Conservation (phyloP, 352 stramenopile genomes). For the Globisporangium acanthophoron region DNA sequence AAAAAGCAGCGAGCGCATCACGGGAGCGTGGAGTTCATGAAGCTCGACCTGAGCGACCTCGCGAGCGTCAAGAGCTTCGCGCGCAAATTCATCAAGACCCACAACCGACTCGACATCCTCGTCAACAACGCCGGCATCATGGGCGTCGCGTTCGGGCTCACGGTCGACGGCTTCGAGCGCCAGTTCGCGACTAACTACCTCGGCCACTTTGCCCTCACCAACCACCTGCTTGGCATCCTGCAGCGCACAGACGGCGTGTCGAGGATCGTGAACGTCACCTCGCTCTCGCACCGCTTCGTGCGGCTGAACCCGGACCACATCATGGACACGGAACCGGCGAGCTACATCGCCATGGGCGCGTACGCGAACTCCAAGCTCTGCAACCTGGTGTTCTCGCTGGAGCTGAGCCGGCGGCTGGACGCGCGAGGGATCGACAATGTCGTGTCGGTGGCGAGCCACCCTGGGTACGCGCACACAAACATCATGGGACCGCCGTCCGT, state of each 20-base stretch:
- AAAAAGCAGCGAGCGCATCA: neutral
- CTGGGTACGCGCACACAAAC: slow-evolving; percentile 22
- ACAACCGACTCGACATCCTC: slow-evolving; percentile 26
- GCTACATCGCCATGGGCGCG: slow-evolving; percentile 25
- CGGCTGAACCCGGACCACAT: slow-evolving; percentile 1
- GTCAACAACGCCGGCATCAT: slow-evolving; percentile 40
- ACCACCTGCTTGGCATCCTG: slow-evolving; percentile 12
- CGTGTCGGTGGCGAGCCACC: slow-evolving; percentile 24
- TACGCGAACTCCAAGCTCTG: slow-evolving; percentile 89
- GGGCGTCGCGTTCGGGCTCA: slow-evolving; percentile 11
- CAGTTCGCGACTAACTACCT: slow-evolving; percentile 35
- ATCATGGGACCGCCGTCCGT: slow-evolving; percentile 15
- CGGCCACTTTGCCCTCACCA: slow-evolving; percentile 19
- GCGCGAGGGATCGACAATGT: slow-evolving; percentile 17
- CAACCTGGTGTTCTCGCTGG: slow-evolving; percentile 90
- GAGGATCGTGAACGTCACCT: slow-evolving; percentile 17
- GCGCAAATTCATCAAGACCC: slow-evolving; percentile 20
- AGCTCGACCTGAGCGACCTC: slow-evolving; percentile 30
- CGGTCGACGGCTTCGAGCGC: slow-evolving; percentile 19
- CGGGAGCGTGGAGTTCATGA: slow-evolving; percentile 32
- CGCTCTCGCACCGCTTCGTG: slow-evolving; percentile 14
- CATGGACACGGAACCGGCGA: slow-evolving; percentile 6
- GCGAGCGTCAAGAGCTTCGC: slow-evolving; percentile 26
- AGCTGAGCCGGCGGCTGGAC: slow-evolving; percentile 58
- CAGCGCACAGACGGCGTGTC: slow-evolving; percentile 10